Evolutionary conservation across 176 grass and related monocot species (phyloP).

Genomic region (Phragmites australis): DNA sequence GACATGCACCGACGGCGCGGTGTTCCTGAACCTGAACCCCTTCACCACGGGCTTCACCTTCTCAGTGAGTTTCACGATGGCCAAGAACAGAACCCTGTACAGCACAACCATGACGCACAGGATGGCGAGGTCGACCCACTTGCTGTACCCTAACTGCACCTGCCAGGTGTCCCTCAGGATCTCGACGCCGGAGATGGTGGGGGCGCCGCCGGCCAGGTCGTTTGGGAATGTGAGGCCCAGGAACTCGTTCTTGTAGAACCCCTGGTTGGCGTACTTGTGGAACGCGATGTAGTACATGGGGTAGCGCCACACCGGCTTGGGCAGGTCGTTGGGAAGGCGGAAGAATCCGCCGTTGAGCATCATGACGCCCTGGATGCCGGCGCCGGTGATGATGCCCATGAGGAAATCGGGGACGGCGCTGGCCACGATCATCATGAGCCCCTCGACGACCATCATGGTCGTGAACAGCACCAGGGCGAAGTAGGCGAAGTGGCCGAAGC

Average conservation of each 20-base stretch:
- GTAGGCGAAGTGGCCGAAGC: slow-evolving; percentile 72
- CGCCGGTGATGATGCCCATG: slow-evolving; percentile 96
- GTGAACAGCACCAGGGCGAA: slow-evolving; percentile 76
- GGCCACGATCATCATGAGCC: slow-evolving; percentile 91
- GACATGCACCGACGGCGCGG: slow-evolving; percentile 25
- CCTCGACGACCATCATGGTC: slow-evolving; percentile 82
- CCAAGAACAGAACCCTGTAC: slow-evolving; percentile 67
- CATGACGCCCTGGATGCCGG: slow-evolving; percentile 88
- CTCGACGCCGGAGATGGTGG: slow-evolving; percentile 58
- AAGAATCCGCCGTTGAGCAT: slow-evolving; percentile 94
- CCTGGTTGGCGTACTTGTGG: slow-evolving; percentile 85
- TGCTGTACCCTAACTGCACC: slow-evolving; percentile 69
- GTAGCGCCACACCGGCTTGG: slow-evolving; percentile 68
- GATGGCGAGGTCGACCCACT: slow-evolving; percentile 78
- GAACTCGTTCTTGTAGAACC: slow-evolving; percentile 93
- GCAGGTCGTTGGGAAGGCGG: slow-evolving; percentile 66
- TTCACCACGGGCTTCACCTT: slow-evolving; percentile 67
- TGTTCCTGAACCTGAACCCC: slow-evolving; percentile 43
- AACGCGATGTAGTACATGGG: slow-evolving; percentile 89
- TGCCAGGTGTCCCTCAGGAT: slow-evolving; percentile 67
- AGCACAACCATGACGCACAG: slow-evolving; percentile 70
- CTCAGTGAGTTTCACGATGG: slow-evolving; percentile 69
- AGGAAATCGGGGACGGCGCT: slow-evolving; percentile 82
- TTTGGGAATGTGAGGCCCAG: slow-evolving; percentile 72
- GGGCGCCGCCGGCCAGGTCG: slow-evolving; percentile 29